A percentile compares a stretch with the other conserved stretches of the same genome.
These are phyloP conservation scores for Taphrina sp. DNA, from an alignment of 1,139 yeast species.

Conservation along the genomic window DNA sequence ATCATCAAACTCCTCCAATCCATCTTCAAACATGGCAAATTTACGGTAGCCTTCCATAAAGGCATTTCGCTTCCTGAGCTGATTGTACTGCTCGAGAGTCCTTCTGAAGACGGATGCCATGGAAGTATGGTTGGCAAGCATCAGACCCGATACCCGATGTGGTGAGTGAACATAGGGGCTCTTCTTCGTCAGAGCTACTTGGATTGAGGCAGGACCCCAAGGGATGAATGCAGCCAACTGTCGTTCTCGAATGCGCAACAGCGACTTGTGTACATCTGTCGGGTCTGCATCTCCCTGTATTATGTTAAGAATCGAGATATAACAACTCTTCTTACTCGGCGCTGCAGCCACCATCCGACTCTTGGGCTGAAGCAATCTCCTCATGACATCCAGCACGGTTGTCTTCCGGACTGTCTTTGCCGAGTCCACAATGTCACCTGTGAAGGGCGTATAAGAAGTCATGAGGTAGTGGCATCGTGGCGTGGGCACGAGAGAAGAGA, in stretches of 20 bases:
- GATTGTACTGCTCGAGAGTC: slow-evolving; percentile 73
- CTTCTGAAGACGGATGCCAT: slow-evolving; percentile 51
- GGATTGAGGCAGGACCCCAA: slow-evolving; percentile 79
- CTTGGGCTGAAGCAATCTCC: slow-evolving; percentile 77
- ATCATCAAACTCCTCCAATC: slow-evolving; percentile 74
- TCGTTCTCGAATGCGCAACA: slow-evolving; percentile 72
- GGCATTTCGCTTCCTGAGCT: slow-evolving; percentile 75
- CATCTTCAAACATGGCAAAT: slow-evolving; percentile 55
- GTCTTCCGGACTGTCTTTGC: slow-evolving; percentile 66
- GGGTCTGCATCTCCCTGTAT: slow-evolving; percentile 73
- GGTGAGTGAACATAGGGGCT: slow-evolving; percentile 56
- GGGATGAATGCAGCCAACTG: slow-evolving; percentile 68
- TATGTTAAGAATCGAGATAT: slow-evolving; percentile 71
- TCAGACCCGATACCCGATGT: slow-evolving; percentile 40
- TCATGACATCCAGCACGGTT: slow-evolving; percentile 77
- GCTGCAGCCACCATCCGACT: slow-evolving; percentile 65
- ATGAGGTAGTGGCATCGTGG: slow-evolving; percentile 85
- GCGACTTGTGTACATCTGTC: slow-evolving; percentile 74
- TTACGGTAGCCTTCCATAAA: slow-evolving; percentile 75
- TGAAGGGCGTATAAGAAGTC: slow-evolving; percentile 86
- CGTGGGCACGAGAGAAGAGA: slow-evolving; percentile 80
- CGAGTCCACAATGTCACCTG: slow-evolving; percentile 57
- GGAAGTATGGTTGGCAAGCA: slow-evolving; percentile 40
- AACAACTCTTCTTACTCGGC: slow-evolving; percentile 49
- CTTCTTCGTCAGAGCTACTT: slow-evolving; percentile 70